Evolutionary conservation across 164 flowering plant genomes (phyloP).

Genomic region (Saururus chinensis): DNA sequence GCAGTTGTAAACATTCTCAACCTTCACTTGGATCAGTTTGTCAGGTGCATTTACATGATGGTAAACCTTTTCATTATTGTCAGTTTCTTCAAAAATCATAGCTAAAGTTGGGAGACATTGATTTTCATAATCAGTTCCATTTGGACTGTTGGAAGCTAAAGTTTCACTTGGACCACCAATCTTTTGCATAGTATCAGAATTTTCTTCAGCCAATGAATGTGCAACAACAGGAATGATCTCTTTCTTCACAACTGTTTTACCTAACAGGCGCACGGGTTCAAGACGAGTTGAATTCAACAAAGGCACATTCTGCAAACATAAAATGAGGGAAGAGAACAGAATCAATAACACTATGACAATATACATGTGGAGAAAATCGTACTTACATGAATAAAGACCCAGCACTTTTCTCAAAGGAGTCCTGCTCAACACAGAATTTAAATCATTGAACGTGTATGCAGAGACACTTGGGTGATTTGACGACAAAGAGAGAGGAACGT

Average conservation of each 20-base stretch:
- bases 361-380: neutral
- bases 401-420: neutral
- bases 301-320: slow-evolving; percentile 7
- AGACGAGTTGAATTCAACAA: neutral
- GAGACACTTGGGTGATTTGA: no score
- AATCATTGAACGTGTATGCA: no score
- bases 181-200: slow-evolving; percentile 1
- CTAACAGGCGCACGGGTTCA: neutral
- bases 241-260: slow-evolving; percentile 6
- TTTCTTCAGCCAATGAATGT: slow-evolving; percentile 1
- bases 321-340: neutral
- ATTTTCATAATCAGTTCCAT: neutral
- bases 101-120: slow-evolving; percentile 2
- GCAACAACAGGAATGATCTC: slow-evolving; percentile 6
- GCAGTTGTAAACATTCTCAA: slow-evolving; percentile 26
- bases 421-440: no score
- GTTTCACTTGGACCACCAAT: neutral
- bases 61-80: slow-evolving; percentile 3
- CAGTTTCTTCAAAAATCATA: neutral
- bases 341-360: neutral
- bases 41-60: slow-evolving; percentile 5
- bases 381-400: no score
- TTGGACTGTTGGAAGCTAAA: neutral
- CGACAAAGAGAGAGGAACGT: no score
- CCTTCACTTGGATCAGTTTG: slow-evolving; percentile 26